A percentile compares a stretch with the other conserved stretches of the same genome.
Evolutionary conservation across 1,284 basidiomycete genomes (phyloP).

Genomic region (Marasmius oreades): DNA sequence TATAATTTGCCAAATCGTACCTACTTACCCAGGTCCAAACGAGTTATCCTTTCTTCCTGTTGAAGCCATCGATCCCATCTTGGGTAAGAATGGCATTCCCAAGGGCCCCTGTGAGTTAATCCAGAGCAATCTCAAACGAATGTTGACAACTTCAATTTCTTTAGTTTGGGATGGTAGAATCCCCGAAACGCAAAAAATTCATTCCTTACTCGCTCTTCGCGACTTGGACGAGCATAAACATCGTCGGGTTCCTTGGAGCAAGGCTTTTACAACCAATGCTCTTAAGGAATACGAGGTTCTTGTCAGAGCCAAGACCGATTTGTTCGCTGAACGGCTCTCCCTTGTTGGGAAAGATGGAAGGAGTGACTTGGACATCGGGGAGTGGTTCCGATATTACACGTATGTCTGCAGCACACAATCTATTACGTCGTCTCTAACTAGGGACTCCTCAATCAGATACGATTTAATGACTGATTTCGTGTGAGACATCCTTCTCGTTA

Average conservation of each 20-base stretch:
- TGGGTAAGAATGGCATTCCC: constrained; percentile 29
- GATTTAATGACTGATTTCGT: neutral
- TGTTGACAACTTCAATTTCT: no score
- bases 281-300: constrained; percentile 36
- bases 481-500: constrained; percentile 14
- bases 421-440: neutral
- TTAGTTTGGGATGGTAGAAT: constrained; percentile 23
- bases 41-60: constrained; percentile 29
- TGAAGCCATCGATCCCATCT: constrained; percentile 24
- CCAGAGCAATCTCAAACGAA: no score
- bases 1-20: neutral
- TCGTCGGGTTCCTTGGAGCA: constrained; percentile 38
- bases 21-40: constrained; percentile 28
- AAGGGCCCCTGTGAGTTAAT: constrained; percentile 30
- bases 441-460: neutral
- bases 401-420: no score
- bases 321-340: constrained; percentile 30
- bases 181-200: constrained; percentile 14
- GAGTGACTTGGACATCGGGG: constrained; percentile 26
- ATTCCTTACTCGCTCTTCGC: constrained; percentile 27
- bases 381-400: constrained; percentile 33
- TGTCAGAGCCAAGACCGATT: constrained; percentile 26
- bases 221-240: constrained; percentile 33
- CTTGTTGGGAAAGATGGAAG: constrained; percentile 3
- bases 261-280: constrained; percentile 34